Evolutionary conservation across 352 stramenopile species (phyloP), one percentile per base, ranked within the genome.

Genomic region (Phytophthora capsici): DNA sequence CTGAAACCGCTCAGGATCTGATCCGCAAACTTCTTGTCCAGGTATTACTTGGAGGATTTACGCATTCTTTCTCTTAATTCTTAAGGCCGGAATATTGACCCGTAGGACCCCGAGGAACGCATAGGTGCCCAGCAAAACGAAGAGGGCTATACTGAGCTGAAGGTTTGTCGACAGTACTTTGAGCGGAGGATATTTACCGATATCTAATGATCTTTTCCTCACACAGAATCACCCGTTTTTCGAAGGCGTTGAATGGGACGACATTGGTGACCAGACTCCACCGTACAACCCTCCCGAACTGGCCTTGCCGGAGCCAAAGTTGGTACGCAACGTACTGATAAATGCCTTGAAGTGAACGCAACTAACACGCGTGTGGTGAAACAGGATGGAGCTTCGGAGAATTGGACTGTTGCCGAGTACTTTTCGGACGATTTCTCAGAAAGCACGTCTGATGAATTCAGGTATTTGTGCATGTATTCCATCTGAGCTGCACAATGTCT

Each of bases 341-440:
- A 44, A 19, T 12, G 49, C 12, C 20, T 19, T 41, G n/a, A 16
- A 36, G 23, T 17, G 28, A 19, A 36, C 9, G 25, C 32, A 14
- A 32, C 56, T 69, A 53, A 57, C 28, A n/a, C 23, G n/a, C 16
- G 7, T 32, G 25, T 16, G 23, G 2, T 57, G n/a, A 58, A 57
- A 51, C 22, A 90, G 80, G 86, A 94, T 65, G 86, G 86, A 12
- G 82, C 82, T 1, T 74, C 81, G 2, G 86, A 94, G 22, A 83
- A 94, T 50, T 94, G 86, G 86, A 84, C 80, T 10, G 86, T 94
- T 5, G 82, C 84, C 6, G 86, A 94, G 52, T 94, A 91, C 45
- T 93, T 94, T 63, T 82, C 84, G 4, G 77, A 92, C 40, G 79
- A 93, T 59, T 91, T 93, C 48, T 94, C 84, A 20, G 82, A 92